Base-by-base conservation (phyloP, 257 asterid genomes). In the Jasminum sambac region DNA sequence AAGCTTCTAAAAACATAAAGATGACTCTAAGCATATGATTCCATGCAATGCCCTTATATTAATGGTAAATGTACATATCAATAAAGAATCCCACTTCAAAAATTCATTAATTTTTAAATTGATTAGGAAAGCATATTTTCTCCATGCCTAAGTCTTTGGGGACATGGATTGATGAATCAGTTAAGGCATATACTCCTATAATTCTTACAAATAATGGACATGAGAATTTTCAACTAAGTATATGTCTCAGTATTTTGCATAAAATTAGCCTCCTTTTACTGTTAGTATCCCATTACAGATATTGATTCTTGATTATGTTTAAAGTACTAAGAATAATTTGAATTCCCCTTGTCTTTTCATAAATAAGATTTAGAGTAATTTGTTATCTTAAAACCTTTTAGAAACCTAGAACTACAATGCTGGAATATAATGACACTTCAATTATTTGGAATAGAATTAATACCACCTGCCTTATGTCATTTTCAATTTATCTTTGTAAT, bases 1-100 rank as follows among this genome's bases (percentile, higher is more conserved):
- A n/a, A n/a, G n/a, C n/a, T n/a, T n/a, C n/a, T 30, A 38, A 43
- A 68, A 46, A 26, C 36, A 75, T 69, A 73, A 79, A 37, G 43
- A 73, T 78, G 70, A 77, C 81, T 58, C 66, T 5, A 46, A 76
- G 95, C 83, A 88, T 82, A 71, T 66, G 72, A 76, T 83, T 84
- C 88, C 80, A 60, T 62, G 72, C 64, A 60, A 66, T 62, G 75
- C 64, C 79, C 77, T 44, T 64, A 63, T 44, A 59, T 76, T 68
- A 80, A 57, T 76, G 78, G 64, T 72, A 72, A 72, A 77, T 58
- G 41, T 61, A 59, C 39, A 67, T 74, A 70, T 77, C 66, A 17
- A 25, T 30, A 68, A 74, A 72, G 74, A 74, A 74, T 81, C 82
- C 85, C 61, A 73, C 62, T 71, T 68, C 71, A 67, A 74, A 74